These are phyloP conservation scores for Glutinoglossum americanum DNA, from an alignment of 495 filamentous ascomycete species.

Conservation along the genomic window DNA sequence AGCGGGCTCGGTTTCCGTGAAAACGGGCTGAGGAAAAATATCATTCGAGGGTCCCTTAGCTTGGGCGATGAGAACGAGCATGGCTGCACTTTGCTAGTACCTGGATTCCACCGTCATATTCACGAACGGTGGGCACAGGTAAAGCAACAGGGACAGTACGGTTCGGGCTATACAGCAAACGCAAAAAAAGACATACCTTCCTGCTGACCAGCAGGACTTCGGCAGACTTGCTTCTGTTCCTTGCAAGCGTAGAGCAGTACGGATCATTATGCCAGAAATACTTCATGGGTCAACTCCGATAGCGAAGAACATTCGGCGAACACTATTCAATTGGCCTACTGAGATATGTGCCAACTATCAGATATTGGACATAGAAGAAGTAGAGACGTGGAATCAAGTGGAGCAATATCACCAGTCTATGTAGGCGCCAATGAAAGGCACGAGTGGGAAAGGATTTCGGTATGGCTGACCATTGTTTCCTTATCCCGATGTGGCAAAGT, in stretches of 20 bases:
- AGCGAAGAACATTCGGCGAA: background rate
- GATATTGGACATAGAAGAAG: background rate
- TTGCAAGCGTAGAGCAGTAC: background rate
- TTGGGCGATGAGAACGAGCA: background rate
- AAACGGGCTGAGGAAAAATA: background rate
- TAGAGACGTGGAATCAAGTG: background rate
- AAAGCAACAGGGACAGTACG: background rate
- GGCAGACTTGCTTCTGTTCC: background rate
- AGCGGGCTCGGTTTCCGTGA: too few relatives aligned
- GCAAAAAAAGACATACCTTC: background rate
- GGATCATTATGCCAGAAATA: background rate
- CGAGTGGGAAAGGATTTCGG: background rate
- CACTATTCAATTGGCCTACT: background rate
- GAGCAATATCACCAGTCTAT: background rate
- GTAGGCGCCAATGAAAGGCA: background rate
- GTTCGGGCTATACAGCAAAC: background rate
- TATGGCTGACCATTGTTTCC: background rate
- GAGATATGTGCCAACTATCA: background rate
- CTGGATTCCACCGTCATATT: background rate
- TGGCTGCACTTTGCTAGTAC: background rate
- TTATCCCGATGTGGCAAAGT: too few relatives aligned
- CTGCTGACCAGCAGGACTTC: background rate
- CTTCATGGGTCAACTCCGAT: background rate
- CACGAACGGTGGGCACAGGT: background rate
- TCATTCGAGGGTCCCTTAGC: background rate